Conservation (phyloP, 257 asterid species). For the Cinchona pubescens region DNA sequence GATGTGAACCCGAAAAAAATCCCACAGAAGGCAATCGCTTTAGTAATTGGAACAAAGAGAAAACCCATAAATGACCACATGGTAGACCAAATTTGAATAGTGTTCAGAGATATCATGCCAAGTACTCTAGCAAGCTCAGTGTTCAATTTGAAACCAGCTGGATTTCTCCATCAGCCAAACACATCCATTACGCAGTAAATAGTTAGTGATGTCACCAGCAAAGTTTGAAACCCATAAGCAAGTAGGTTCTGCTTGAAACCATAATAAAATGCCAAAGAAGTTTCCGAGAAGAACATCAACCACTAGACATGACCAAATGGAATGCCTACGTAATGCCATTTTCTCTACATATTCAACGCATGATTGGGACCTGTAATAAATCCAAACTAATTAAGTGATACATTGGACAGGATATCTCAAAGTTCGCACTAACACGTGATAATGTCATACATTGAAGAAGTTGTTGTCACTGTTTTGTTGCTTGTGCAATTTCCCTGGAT, state of each 20-base stretch:
- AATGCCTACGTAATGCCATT: conserved; percentile 61
- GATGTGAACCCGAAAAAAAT: conserved; percentile 73
- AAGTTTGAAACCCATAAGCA: conserved; percentile 51
- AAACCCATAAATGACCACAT: conserved; percentile 65
- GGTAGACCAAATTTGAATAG: conserved; percentile 91
- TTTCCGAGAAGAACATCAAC: conserved; percentile 79
- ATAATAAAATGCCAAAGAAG: conserved; percentile 58
- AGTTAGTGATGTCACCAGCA: conserved; percentile 59
- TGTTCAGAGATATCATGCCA: conserved; percentile 81
- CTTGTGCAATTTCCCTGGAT: not conserved
- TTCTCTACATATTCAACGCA: conserved; percentile 83
- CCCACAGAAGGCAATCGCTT: conserved; percentile 68
- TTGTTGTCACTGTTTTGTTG: no score
- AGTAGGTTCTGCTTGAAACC: conserved; percentile 56
- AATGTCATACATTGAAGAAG: not conserved
- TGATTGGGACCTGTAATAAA: conserved; percentile 55
- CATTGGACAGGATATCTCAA: not conserved
- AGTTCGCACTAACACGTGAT: not conserved
- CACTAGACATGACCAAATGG: conserved; percentile 66
- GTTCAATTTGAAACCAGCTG: conserved; percentile 97
- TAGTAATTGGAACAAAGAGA: conserved; percentile 47
- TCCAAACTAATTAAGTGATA: conserved; percentile 20
- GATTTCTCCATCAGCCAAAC: conserved; percentile 99
- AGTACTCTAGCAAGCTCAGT: conserved; percentile 93
- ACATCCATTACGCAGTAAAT: conserved; percentile 81